Percentiles rank a stretch among this genome's conserved stretches.
Evolutionary conservation across 164 flowering plant species (phyloP).

Genomic region (Berberis vulgaris): DNA sequence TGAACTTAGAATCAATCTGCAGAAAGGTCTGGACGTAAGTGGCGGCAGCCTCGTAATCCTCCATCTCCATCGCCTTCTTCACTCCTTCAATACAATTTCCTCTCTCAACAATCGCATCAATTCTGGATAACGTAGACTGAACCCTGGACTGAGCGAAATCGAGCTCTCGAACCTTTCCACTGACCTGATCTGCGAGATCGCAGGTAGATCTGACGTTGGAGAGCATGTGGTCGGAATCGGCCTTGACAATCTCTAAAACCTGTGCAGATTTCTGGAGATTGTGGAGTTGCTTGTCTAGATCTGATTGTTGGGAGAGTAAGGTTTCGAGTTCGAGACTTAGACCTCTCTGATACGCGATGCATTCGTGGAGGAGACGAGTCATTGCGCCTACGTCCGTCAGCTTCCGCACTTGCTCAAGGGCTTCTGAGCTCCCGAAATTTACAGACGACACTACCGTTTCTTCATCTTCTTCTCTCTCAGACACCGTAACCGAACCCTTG

Average conservation of each 20-base stretch:
- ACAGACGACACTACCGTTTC: neutral
- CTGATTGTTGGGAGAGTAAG: constrained; percentile 60
- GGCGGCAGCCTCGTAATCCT: constrained; percentile 79
- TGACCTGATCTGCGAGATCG: constrained; percentile 74
- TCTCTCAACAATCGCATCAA: constrained; percentile 75
- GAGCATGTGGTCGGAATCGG: constrained; percentile 42
- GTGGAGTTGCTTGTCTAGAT: constrained; percentile 62
- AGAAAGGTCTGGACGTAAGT: constrained; percentile 46
- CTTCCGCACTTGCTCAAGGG: constrained; percentile 6
- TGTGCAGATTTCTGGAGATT: constrained; percentile 55
- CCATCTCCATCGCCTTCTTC: constrained; percentile 44
- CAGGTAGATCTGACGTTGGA: constrained; percentile 53
- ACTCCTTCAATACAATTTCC: constrained; percentile 70
- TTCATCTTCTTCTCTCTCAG: too few species aligned
- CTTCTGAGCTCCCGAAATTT: neutral
- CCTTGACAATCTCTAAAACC: constrained; percentile 61
- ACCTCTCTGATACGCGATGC: constrained; percentile 87
- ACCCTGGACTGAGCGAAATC: constrained; percentile 92
- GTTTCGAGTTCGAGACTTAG: constrained; percentile 64
- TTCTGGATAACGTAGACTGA: constrained; percentile 49
- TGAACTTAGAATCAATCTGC: constrained; percentile 54
- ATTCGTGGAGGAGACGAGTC: constrained; percentile 94
- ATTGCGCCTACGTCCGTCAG: constrained; percentile 71
- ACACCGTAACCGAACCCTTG: too few species aligned
- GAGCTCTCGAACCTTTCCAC: constrained; percentile 81